These are phyloP conservation scores for Fennellomyces sp. DNA, from an alignment of 371 early-diverging fungal genomes.

Conservation along the genomic window DNA sequence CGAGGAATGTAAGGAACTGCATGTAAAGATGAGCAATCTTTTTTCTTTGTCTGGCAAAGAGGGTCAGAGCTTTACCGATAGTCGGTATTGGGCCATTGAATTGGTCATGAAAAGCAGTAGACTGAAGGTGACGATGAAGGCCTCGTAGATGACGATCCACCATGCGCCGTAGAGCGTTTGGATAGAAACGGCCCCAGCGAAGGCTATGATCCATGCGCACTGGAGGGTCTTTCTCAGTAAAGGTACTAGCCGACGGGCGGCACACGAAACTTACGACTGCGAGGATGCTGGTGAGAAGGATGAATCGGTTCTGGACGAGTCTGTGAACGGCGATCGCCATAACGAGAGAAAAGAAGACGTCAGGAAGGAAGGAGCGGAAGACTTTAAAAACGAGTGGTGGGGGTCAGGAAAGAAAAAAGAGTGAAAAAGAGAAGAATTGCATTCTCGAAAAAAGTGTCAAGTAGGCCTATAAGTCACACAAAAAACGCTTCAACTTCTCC, in stretches of 20 bases:
- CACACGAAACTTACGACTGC: constrained; percentile 26
- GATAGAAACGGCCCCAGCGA: constrained; percentile 38
- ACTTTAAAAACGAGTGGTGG: neutral
- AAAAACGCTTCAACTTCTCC: neutral
- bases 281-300: constrained; percentile 25
- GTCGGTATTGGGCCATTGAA: constrained; percentile 29
- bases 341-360: neutral
- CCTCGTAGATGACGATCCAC: constrained; percentile 49
- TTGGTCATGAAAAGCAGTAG: constrained; percentile 24
- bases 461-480: neutral
- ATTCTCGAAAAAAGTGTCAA: constrained; percentile 12
- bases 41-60: neutral
- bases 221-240: constrained; percentile 11
- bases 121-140: constrained; percentile 23
- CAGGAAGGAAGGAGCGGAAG: neutral
- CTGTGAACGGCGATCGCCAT: constrained; percentile 15
- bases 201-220: constrained; percentile 37
- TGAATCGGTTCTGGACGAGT: constrained; percentile 31
- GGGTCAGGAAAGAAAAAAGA: neutral
- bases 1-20: constrained; percentile 41
- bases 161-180: constrained; percentile 45
- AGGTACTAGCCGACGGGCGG: neutral
- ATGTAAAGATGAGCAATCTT: neutral
- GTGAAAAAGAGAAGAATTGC: constrained; percentile 5
- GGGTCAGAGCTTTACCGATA: constrained; percentile 26